Evolutionary conservation across 176 grass and related monocot genomes (phyloP), one percentile per base, ranked within the genome.

Genomic region (Bromus sterilis): DNA sequence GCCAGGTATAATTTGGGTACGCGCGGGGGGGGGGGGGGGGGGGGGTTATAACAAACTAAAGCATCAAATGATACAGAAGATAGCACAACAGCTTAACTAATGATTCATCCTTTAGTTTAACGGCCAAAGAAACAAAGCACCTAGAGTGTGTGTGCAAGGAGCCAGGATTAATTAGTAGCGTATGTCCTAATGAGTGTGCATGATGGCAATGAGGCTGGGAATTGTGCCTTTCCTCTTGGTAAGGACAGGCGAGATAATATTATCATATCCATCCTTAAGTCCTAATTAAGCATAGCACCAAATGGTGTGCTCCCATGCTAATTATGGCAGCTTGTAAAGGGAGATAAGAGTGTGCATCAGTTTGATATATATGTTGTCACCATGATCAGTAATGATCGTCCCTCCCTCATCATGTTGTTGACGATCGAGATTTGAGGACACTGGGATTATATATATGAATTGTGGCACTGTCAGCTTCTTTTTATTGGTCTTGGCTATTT

Each of bases 181-280:
- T 49, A 44, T 84, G 77, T 44, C 66, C 75, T 90, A 86, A 90
- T 90, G 79, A 93, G 81, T 87, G 63, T 81, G 26, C 76, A 90
- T 87, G 28, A 85, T 93, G 91, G 56, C 40, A 78, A 79, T 76
- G 79, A 68, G 58, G 49, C 83, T 58, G 49, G 58, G 83, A 89
- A 66, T 46, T 79, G 40, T 70, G 63, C 35, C 60, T 82, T 82
- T 84, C 58, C 58, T 86, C 53, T 83, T 75, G 35, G 78, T 86
- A 89, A 83, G 63, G 75, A 69, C 77, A 46, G 11, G 24, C 6
- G 63, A 66, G 81, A 87, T 70, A 83, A 87, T 76, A 48, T 87
- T 71, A 60, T 60, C 12, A 79, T 71, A 26, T 82, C 60, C 41
- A 24, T 71, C 75, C 86, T 77, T 49, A 75, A 80, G 68, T 58